Conservation (phyloP, 768 basidiomycete species). For the Chlorophyllum brunneum region DNA sequence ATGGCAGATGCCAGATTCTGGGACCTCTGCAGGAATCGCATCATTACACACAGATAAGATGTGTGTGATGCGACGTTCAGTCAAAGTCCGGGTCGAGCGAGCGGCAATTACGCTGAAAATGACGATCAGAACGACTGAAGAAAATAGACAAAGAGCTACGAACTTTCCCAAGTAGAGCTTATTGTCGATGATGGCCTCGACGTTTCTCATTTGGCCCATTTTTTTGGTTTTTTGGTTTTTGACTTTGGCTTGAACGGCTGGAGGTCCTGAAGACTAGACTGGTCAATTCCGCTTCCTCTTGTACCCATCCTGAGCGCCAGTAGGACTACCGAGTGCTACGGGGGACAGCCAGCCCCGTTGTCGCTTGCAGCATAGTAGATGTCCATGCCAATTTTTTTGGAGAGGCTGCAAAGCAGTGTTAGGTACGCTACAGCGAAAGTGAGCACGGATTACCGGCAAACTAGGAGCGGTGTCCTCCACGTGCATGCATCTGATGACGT, state of each 20-base stretch:
- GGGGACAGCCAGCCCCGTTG: conserved; percentile 23
- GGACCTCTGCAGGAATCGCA: conserved; percentile 64
- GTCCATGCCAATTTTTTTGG: conserved; percentile 16
- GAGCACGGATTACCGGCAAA: conserved; percentile 16
- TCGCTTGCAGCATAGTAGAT: conserved; percentile 21
- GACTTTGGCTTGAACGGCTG: conserved; percentile 15
- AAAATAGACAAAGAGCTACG: conserved; percentile 30
- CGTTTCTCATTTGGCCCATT: conserved; percentile 59
- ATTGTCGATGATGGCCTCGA: conserved; percentile 61
- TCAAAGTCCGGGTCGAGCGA: conserved; percentile 63
- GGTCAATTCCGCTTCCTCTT: conserved; percentile 7
- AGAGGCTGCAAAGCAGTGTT: conserved; percentile 28
- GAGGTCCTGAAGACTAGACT: conserved; percentile 13
- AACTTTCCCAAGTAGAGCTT: conserved; percentile 74
- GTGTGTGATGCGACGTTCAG: conserved; percentile 75
- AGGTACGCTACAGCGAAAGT: conserved; percentile 21
- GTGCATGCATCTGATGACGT: conserved; percentile 15
- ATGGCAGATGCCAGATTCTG: conserved; percentile 66
- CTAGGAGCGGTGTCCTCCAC: conserved; percentile 24
- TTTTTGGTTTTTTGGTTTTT: conserved; percentile 18
- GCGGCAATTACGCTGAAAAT: conserved; percentile 60
- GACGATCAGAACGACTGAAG: conserved; percentile 15
- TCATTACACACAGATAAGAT: conserved; percentile 76
- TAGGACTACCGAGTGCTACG: not conserved
- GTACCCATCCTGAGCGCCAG: conserved; percentile 9